These are phyloP conservation scores for Nigrospora oryzae DNA, from an alignment of 2,329 filamentous ascomycete species.

Conservation along the genomic window DNA sequence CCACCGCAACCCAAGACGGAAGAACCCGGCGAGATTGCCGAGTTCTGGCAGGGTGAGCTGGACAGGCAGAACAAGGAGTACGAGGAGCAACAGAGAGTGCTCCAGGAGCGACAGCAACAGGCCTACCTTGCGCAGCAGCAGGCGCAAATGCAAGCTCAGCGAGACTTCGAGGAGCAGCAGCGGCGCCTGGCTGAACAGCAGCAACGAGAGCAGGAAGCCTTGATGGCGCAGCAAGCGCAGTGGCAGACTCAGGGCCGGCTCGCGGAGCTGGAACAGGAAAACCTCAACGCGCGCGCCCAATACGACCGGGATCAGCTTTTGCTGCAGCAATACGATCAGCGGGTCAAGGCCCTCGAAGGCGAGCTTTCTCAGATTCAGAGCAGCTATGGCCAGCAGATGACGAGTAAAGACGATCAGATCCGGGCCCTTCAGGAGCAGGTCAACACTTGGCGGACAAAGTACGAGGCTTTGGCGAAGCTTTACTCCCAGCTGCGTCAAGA, in stretches of 20 bases:
- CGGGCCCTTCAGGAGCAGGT: conserved; percentile 89
- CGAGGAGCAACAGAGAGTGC: conserved; percentile 81
- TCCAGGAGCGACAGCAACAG: conserved; percentile 80
- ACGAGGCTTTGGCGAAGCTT: conserved; percentile 90
- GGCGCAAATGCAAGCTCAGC: conserved; percentile 75
- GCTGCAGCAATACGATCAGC: conserved; percentile 91
- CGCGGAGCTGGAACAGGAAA: conserved; percentile 90
- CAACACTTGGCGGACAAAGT: conserved; percentile 95
- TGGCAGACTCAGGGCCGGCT: conserved; percentile 94
- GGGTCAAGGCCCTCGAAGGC: conserved; percentile 85
- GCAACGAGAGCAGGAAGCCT: conserved; percentile 79
- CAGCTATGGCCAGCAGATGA: conserved; percentile 77
- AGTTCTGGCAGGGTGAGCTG: conserved; percentile 95
- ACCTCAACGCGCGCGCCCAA: conserved; percentile 85
- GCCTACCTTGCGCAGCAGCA: conserved; percentile 76
- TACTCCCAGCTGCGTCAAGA: conserved; percentile 95
- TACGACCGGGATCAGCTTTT: conserved; percentile 97
- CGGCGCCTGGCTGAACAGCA: conserved; percentile 81
- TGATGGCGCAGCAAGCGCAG: conserved; percentile 80
- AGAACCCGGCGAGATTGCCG: conserved; percentile 89
- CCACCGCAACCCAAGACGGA: conserved; percentile 59
- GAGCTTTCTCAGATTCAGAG: conserved; percentile 76
- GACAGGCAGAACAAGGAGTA: conserved; percentile 89
- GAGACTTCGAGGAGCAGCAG: conserved; percentile 96
- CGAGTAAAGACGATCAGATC: conserved; percentile 92